A percentile compares a stretch with the other conserved stretches of the same genome.
These are phyloP conservation scores for Austroboletus olivaceoglutinosus DNA, from an alignment of 1,284 basidiomycete species.

Conservation along the genomic window DNA sequence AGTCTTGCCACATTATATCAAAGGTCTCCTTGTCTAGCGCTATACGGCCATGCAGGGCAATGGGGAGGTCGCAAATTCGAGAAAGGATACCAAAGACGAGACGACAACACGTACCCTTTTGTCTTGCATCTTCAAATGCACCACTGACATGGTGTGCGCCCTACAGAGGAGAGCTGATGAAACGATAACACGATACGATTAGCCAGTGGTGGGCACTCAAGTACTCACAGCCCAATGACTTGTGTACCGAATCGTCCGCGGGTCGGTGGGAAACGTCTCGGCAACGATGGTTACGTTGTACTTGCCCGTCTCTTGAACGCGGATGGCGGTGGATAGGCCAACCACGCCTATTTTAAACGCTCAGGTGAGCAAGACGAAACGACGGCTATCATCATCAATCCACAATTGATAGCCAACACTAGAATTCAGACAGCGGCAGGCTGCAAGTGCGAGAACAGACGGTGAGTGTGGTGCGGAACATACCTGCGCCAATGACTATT, in stretches of 20 bases:
- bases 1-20: slow-evolving; percentile 66
- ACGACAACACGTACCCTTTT: slow-evolving; percentile 45
- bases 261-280: slow-evolving; percentile 63
- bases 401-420: background rate
- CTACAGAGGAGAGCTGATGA: slow-evolving; percentile 24
- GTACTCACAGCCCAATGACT: slow-evolving; percentile 72
- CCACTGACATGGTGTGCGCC: slow-evolving; percentile 70
- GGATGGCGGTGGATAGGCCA: slow-evolving; percentile 69
- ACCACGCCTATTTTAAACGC: slow-evolving; percentile 48
- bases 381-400: background rate
- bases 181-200: background rate
- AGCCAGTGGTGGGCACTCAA: background rate
- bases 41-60: slow-evolving; percentile 27
- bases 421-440: background rate
- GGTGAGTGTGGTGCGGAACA: background rate
- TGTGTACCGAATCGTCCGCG: slow-evolving; percentile 65
- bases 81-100: too few species aligned
- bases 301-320: slow-evolving; percentile 54
- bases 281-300: slow-evolving; percentile 66
- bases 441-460: background rate
- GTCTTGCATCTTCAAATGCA: slow-evolving; percentile 45
- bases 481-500: slow-evolving; percentile 40
- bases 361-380: background rate
- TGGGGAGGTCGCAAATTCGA: too few species aligned
- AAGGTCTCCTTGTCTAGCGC: slow-evolving; percentile 75